phyloP scores from a whole-genome alignment of 768 basidiomycete species.

The Ramaria rubella region DNA sequence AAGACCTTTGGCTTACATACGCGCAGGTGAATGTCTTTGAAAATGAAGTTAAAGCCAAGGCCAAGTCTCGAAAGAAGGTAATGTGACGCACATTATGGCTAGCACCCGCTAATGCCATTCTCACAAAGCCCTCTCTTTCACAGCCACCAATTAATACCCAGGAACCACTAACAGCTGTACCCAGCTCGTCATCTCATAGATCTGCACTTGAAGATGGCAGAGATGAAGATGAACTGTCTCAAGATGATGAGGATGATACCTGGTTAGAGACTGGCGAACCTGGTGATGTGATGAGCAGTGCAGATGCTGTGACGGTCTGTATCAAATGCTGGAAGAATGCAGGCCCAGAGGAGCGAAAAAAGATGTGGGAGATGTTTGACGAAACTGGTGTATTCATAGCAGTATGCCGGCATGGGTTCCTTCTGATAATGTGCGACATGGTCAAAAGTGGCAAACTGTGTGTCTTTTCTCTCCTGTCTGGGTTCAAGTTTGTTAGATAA shows the following conservation, averaged over 20 bases:
- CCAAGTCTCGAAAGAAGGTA: slow-evolving; percentile 1
- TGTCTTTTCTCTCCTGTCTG: background rate
- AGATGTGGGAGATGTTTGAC: background rate
- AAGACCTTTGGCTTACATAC: background rate
- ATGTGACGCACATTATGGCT: no score
- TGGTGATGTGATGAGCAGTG: background rate
- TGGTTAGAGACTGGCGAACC: background rate
- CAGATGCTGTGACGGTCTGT: slow-evolving; percentile 9
- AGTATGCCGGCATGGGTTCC: slow-evolving; percentile 8
- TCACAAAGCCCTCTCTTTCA: no score
- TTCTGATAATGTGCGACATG: slow-evolving; percentile 10
- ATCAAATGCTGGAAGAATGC: slow-evolving; percentile 16
- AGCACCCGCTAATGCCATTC: no score
- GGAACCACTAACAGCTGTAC: background rate
- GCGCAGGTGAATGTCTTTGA: slow-evolving; percentile 15
- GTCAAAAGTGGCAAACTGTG: slow-evolving; percentile 12
- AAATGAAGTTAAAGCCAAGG: slow-evolving; percentile 15
- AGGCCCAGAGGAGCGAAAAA: slow-evolving; percentile 3
- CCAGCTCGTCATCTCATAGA: background rate
- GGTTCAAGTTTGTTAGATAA: no score
- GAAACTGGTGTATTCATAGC: slow-evolving; percentile 11
- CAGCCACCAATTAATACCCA: background rate
- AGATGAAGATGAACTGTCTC: background rate
- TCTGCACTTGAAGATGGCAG: background rate
- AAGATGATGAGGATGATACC: background rate